These are phyloP conservation scores for Stromatinia cepivora DNA, from an alignment of 2,329 filamentous ascomycete genomes.

Conservation along the genomic window DNA sequence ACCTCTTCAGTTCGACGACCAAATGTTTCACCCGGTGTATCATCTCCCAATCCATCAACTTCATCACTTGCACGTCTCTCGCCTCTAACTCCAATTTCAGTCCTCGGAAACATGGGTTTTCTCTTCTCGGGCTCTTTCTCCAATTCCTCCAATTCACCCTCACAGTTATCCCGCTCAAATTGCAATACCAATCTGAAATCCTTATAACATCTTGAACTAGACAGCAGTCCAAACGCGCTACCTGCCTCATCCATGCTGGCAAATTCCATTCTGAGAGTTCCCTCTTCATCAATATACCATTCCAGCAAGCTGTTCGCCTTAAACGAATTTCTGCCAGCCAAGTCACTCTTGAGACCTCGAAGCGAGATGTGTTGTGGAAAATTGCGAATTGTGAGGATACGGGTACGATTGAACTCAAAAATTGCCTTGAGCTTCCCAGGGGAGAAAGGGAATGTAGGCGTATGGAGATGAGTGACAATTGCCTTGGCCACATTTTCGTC, in stretches of 20 bases:
- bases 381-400: constrained; percentile 30
- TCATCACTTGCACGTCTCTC: background rate
- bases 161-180: constrained; percentile 35
- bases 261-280: constrained; percentile 35
- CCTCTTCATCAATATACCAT: constrained; percentile 29
- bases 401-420: constrained; percentile 6
- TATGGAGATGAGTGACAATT: constrained; percentile 28
- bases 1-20: background rate
- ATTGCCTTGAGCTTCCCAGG: background rate
- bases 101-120: constrained; percentile 8
- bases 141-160: constrained; percentile 33
- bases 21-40: too few relatives aligned
- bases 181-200: constrained; percentile 23
- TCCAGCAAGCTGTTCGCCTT: constrained; percentile 28
- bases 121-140: background rate
- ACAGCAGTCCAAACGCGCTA: constrained; percentile 28
- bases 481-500: constrained; percentile 15
- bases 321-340: constrained; percentile 23
- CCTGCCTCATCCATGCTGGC: constrained; percentile 29
- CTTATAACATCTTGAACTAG: constrained; percentile 24
- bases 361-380: constrained; percentile 27
- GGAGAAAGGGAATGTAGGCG: constrained; percentile 33
- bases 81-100: background rate
- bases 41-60: constrained; percentile 19
- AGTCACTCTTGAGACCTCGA: constrained; percentile 19